phyloP scores from a whole-genome alignment of 2,329 filamentous ascomycete species.

The Aspergillus costaricaensis region DNA sequence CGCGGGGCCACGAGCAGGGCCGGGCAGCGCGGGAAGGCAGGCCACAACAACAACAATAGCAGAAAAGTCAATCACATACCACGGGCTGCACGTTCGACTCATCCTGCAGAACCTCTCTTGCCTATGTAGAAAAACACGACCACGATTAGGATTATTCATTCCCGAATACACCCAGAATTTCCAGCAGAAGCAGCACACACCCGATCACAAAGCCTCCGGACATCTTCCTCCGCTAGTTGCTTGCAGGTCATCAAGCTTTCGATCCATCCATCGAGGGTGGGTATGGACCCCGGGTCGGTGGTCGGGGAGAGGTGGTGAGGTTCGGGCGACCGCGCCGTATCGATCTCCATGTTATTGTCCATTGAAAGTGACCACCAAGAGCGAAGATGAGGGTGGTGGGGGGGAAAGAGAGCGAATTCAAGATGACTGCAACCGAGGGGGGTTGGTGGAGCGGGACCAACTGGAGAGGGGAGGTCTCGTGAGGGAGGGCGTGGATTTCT shows the following conservation, averaged over 20 bases:
- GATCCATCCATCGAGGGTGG: slow-evolving; percentile 96
- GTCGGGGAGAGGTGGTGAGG: slow-evolving; percentile 73
- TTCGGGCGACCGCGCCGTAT: slow-evolving; percentile 83
- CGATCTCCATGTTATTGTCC: slow-evolving; percentile 97
- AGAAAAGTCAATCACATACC: slow-evolving; percentile 57
- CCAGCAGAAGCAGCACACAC: slow-evolving; percentile 54
- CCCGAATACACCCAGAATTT: not conserved
- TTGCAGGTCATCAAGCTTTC: slow-evolving; percentile 98
- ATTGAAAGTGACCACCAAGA: slow-evolving; percentile 51
- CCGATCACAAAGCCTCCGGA: slow-evolving; percentile 97
- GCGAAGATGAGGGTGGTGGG: slow-evolving; percentile 1
- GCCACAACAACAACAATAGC: slow-evolving; percentile 20
- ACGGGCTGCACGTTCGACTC: slow-evolving; percentile 99
- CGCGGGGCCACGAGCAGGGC: slow-evolving; percentile 8
- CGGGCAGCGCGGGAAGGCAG: slow-evolving; percentile 12
- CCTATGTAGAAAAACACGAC: slow-evolving; percentile 54
- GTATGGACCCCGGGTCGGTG: slow-evolving; percentile 84
- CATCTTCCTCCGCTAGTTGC: slow-evolving; percentile 90
- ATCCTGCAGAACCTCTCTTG: slow-evolving; percentile 92
- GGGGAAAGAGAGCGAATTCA: slow-evolving; percentile 10
- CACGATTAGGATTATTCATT: slow-evolving; percentile 13
- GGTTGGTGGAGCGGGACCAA: slow-evolving; percentile 14
- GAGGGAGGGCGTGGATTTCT: slow-evolving; percentile 25
- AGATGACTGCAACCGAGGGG: slow-evolving; percentile 26
- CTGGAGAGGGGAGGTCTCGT: slow-evolving; percentile 37